Evolutionary conservation across 1,139 yeast genomes (phyloP), one percentile per base, ranked within the genome.

Genomic region (Yamadazyma aaseri): DNA sequence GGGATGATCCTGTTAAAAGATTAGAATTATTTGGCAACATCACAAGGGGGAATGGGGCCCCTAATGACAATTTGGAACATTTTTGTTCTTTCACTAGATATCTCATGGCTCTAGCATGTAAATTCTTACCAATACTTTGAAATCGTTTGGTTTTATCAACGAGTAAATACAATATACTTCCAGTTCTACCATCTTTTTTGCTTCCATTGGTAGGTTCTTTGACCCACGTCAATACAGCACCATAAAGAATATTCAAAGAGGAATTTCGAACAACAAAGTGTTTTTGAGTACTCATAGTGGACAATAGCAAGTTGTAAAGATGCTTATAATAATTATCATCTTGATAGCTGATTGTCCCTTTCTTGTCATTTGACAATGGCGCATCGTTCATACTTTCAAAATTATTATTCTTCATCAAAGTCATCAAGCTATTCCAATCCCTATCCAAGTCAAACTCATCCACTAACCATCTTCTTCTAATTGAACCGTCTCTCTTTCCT

Each of bases 201-300:
- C 22, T 38, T 6, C 44, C 42, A 33, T 14, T 11, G 11, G 17
- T 9, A 5, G 9, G 11, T 14, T 46, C 46, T 34, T 63, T 63
- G 5, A 71, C 70, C 82, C 83, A 77, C 1, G 84, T 76, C 22
- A 76, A 58, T n/a, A 76, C 65, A 14, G 76, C 57, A 4, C 86
- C 86, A 45, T 76, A 76, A 14, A 79, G 47, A 18, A 74, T 67
- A 44, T 78, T 77, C 25, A 79, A 60, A 10, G 79, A 70, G 3
- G 82, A 71, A 50, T 79, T 79, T 32, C 83, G 57, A 15, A 79
- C 81, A 32, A 80, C 76, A 51, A 79, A 79, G 49, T 76, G 81
- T 31, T 63, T 62, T 41, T 72, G 76, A 1, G 50, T 37, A 17
- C 51, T 46, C 18, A 44, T 32, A 2, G 62, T 53, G 3, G 58